Base-by-base conservation (phyloP, 345 rosid genomes). In the Microthlaspi erraticum region DNA sequence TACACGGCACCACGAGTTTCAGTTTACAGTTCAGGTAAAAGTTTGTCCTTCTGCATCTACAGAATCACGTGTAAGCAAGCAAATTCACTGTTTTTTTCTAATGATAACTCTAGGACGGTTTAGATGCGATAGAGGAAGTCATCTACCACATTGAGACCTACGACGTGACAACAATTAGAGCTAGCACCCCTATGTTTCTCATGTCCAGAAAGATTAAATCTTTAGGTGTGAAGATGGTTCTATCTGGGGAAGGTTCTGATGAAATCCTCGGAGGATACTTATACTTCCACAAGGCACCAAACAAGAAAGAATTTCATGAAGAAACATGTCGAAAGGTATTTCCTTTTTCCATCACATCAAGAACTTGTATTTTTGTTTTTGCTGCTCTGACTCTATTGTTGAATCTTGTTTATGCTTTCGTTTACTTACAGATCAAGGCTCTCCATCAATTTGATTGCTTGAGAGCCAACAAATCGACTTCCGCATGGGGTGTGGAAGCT, bases 401-500 rank as follows among this genome's bases (percentile, higher is more conserved):
- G 58, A 44, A 20, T 65, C 71, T 37, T 56, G 64, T 64, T 46
- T 38, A 50, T 39, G 26, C 6, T 56, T 32, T 65, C 33, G 2
- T 36, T 10, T 12, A 20, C 32, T n/a, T 38, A 68, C 83, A 89
- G 96, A 85, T 89, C 55, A 87, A 89, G 68, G 85, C 88, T 63
- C 96, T 89, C 50, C 91, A 89, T 75, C 90, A 87, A 32, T 89
- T 84, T 79, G 96, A 89, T 68, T 89, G 92, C 77, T 84, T 89
- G 81, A 87, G 96, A 76, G 96, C 96, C 48, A 89, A 87, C 53
- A 87, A 87, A 64, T 76, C 96, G 19, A 87, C 96, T 56, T 87
- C 96, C 18, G 96, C 96, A 5, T 89, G 96, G 91, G 96, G 96
- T 68, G 78, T 89, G 48, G 92, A 89, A 80, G 92, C 92, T 71